Conservation (phyloP, 345 rosid genomes). For the Camelina neglecta region DNA sequence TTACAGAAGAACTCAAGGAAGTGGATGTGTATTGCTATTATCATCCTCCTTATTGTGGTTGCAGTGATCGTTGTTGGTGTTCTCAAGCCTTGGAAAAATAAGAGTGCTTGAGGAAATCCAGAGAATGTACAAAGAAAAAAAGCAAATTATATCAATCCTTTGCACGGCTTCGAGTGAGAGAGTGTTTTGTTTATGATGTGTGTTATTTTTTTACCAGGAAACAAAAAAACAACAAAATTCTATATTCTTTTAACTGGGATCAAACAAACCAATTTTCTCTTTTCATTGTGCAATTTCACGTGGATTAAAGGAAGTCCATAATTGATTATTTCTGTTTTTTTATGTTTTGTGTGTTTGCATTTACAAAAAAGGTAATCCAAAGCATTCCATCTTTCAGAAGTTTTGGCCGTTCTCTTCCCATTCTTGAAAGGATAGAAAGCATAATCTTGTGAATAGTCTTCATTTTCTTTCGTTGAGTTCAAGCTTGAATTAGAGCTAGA, state of each 20-base stretch:
- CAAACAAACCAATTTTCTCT: slow-evolving; percentile 25
- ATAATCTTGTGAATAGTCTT: too few relatives aligned
- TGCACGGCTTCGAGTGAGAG: slow-evolving; percentile 27
- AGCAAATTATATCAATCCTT: neutral
- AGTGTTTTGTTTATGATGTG: slow-evolving; percentile 31
- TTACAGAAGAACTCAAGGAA: slow-evolving; percentile 84
- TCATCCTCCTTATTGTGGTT: slow-evolving; percentile 80
- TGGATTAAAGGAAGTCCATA: neutral
- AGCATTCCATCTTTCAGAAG: too few relatives aligned
- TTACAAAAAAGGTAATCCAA: neutral
- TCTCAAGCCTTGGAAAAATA: slow-evolving; percentile 81
- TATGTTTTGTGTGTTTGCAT: neutral
- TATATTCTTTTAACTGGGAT: slow-evolving; percentile 41
- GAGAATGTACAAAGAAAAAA: slow-evolving; percentile 14
- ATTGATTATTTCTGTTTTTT: neutral
- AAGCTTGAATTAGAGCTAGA: too few relatives aligned
- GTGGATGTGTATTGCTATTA: slow-evolving; percentile 91
- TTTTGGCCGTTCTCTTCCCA: too few relatives aligned
- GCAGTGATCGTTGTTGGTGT: slow-evolving; percentile 74
- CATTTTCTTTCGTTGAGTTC: too few relatives aligned
- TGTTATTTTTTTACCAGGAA: slow-evolving; percentile 22
- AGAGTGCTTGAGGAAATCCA: slow-evolving; percentile 50
- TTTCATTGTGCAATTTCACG: slow-evolving; percentile 7
- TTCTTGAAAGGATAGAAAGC: too few relatives aligned
- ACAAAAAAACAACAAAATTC: neutral